A percentile compares a stretch with the other conserved stretches of the same genome.
Conservation (phyloP, 306 rosid species). For the Cicer cuneatum region DNA sequence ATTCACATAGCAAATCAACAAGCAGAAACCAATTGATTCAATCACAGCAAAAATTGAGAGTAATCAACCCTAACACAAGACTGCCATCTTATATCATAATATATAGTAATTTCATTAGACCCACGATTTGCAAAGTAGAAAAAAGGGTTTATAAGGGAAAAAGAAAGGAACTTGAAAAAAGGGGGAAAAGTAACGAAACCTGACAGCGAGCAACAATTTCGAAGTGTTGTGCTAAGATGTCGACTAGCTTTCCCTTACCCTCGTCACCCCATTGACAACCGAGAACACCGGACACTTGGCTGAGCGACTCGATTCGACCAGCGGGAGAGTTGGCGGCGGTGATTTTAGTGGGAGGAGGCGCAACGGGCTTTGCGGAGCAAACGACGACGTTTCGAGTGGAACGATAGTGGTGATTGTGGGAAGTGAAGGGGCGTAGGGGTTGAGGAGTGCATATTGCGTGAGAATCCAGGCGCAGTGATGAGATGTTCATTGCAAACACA, state of each 20-base stretch:
- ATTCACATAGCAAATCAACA: constrained; percentile 2
- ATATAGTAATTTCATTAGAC: background rate
- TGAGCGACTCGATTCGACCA: constrained; percentile 69
- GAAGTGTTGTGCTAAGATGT: constrained; percentile 86
- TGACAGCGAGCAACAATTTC: constrained; percentile 95
- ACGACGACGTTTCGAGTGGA: constrained; percentile 45
- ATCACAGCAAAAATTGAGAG: background rate
- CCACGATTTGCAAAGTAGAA: background rate
- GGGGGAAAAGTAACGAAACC: constrained; percentile 47
- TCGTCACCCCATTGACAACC: constrained; percentile 99
- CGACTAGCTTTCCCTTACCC: constrained; percentile 97
- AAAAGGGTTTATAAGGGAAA: background rate
- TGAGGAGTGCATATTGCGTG: constrained; percentile 52
- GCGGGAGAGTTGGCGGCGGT: constrained; percentile 54
- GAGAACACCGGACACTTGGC: constrained; percentile 86
- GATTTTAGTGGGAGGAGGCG: constrained; percentile 58
- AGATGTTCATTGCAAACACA: constrained; percentile 59
- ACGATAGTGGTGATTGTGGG: constrained; percentile 23
- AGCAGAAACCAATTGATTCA: constrained; percentile 12
- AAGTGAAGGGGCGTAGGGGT: constrained; percentile 39
- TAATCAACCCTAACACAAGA: constrained; percentile 37
- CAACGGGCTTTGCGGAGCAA: constrained; percentile 58
- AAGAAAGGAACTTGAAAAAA: constrained; percentile 17
- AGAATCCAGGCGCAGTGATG: constrained; percentile 60
- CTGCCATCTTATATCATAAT: background rate